Evolutionary conservation across 176 grass and related monocot species (phyloP).

Genomic region (Oryza australiensis): DNA sequence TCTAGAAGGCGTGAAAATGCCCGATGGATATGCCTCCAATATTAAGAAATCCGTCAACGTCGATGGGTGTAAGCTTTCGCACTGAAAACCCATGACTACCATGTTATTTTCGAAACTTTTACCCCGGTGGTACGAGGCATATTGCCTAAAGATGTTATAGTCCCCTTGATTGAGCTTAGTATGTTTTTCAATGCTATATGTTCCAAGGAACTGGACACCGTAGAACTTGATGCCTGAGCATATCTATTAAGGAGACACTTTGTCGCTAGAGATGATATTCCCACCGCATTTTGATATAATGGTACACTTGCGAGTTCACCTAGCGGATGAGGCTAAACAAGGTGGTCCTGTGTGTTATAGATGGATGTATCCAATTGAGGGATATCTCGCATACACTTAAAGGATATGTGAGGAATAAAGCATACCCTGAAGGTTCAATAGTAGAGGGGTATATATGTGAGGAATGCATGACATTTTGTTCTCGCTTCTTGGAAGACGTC

Average conservation of each 20-base stretch:
- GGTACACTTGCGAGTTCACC: too few relatives aligned
- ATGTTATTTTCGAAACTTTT: neutral
- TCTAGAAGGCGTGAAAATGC: too few relatives aligned
- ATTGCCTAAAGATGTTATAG: neutral
- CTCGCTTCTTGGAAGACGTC: too few relatives aligned
- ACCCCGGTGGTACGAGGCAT: neutral
- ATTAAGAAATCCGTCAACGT: neutral
- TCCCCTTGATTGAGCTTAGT: too few relatives aligned
- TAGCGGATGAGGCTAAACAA: neutral
- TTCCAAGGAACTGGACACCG: neutral
- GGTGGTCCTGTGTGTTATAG: neutral
- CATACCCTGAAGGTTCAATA: too few relatives aligned
- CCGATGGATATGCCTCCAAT: conserved; percentile 23
- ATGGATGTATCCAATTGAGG: too few relatives aligned
- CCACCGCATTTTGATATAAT: neutral
- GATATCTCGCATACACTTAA: too few relatives aligned
- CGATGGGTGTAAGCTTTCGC: neutral
- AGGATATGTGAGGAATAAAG: too few relatives aligned
- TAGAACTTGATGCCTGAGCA: neutral
- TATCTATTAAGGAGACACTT: neutral
- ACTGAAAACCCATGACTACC: conserved; percentile 25
- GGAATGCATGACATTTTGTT: too few relatives aligned
- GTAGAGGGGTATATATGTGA: too few relatives aligned
- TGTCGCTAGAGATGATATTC: neutral
- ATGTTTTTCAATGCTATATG: neutral